A percentile compares a stretch with the other conserved stretches of the same genome.
Evolutionary conservation across 805 yeast genomes (phyloP).

Genomic region (Wickerhamiella kurtzmanii): DNA sequence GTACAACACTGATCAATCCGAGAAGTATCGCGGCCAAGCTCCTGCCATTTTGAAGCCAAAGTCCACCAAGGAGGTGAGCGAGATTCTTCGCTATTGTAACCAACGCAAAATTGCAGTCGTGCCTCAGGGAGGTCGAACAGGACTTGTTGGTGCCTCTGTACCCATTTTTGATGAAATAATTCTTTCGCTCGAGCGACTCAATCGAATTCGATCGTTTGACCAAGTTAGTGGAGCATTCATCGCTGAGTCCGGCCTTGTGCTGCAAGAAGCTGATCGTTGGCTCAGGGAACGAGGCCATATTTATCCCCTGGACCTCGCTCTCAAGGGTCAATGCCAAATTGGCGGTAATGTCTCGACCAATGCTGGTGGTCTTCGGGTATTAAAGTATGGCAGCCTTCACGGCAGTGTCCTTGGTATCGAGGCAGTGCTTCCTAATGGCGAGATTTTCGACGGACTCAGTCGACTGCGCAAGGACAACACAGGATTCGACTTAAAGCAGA

Average conservation of each 20-base stretch:
- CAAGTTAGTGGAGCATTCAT: constrained; percentile 67
- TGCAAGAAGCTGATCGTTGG: constrained; percentile 70
- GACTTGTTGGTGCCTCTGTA: constrained; percentile 85
- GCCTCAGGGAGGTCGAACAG: constrained; percentile 96
- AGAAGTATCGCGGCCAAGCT: constrained; percentile 79
- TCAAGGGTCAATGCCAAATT: constrained; percentile 89
- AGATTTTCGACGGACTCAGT: constrained; percentile 61
- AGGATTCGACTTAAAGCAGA: constrained; percentile 83
- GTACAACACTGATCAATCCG: constrained; percentile 86
- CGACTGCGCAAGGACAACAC: constrained; percentile 88
- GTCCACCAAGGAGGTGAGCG: constrained; percentile 57
- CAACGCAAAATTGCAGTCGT: constrained; percentile 67
- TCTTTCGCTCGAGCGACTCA: constrained; percentile 51
- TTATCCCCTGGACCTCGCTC: constrained; percentile 87
- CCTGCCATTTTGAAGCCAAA: constrained; percentile 68
- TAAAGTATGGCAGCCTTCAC: constrained; percentile 83
- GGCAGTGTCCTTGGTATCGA: constrained; percentile 84
- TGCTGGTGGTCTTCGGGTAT: constrained; percentile 82
- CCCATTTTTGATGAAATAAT: constrained; percentile 88
- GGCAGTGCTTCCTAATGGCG: constrained; percentile 80
- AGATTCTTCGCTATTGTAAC: constrained; percentile 68
- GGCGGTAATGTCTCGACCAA: constrained; percentile 93
- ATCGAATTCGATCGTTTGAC: constrained; percentile 71
- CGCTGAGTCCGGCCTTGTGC: constrained; percentile 77
- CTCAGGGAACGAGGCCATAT: constrained; percentile 74